Evolutionary conservation across 1,284 basidiomycete species (phyloP).

Genomic region (Schizophyllum amplum): DNA sequence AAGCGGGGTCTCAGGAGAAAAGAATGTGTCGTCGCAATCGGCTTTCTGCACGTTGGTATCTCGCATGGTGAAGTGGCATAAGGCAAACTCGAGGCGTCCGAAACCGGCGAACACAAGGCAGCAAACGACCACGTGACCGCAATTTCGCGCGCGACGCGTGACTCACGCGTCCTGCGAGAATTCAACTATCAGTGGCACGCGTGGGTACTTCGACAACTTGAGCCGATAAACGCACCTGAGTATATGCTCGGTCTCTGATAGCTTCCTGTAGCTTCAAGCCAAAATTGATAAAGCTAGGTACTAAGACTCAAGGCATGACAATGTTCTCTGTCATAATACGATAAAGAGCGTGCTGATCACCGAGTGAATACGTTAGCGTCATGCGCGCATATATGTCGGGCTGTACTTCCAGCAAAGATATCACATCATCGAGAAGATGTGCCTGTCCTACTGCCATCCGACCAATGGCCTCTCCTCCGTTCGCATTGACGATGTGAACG

Average conservation of each 20-base stretch:
- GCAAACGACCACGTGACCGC: background rate
- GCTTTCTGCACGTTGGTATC: too few relatives aligned
- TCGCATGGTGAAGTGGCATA: background rate
- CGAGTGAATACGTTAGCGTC: conserved; percentile 79
- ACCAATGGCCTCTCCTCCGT: conserved; percentile 43
- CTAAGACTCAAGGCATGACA: too few relatives aligned
- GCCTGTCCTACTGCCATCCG: conserved; percentile 82
- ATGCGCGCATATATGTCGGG: conserved; percentile 57
- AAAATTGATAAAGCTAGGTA: background rate
- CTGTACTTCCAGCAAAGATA: conserved; percentile 74
- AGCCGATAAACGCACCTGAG: too few relatives aligned
- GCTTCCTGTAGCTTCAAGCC: too few relatives aligned
- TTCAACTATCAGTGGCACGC: too few relatives aligned
- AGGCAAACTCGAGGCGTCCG: background rate
- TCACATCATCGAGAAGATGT: conserved; percentile 88
- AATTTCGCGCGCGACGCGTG: background rate
- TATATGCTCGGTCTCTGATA: too few relatives aligned
- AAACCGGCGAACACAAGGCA: background rate
- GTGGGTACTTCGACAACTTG: too few relatives aligned
- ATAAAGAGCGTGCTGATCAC: conserved; percentile 73
- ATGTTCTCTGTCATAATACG: too few relatives aligned
- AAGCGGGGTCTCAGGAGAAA: background rate
- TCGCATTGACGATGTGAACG: conserved; percentile 85
- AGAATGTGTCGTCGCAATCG: background rate
- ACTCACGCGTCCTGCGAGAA: too few relatives aligned